Conservation (phyloP, 2,329 filamentous ascomycete genomes). For the Penicillium janthinellum region DNA sequence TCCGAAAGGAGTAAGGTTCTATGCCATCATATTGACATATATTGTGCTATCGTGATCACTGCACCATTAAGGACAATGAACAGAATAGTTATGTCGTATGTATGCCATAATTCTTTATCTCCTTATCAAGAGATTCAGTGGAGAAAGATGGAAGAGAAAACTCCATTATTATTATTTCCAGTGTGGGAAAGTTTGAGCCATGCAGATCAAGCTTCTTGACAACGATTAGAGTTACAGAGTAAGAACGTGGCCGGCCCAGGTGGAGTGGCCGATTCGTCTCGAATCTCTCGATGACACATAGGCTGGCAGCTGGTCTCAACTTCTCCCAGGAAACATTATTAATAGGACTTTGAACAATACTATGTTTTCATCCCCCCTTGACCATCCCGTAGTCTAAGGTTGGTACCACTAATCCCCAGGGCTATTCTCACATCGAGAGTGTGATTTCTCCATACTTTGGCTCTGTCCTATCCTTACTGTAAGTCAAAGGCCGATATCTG, state of each 20-base stretch:
- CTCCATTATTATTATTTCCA: no score
- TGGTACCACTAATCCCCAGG: background rate
- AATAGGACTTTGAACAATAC: background rate
- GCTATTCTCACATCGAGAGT: background rate
- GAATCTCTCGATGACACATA: no score
- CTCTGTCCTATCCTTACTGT: background rate
- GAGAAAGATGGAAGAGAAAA: background rate
- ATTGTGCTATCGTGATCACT: background rate
- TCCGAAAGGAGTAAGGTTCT: background rate
- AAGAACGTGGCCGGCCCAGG: background rate
- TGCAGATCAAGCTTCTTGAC: background rate
- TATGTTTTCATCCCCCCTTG: background rate
- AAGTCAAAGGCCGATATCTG: background rate
- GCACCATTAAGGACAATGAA: background rate
- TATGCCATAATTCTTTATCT: background rate
- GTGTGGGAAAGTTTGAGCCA: background rate
- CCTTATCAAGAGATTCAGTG: no score
- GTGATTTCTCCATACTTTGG: background rate
- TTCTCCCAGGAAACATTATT: background rate
- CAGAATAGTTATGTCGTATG: background rate
- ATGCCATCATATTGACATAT: background rate
- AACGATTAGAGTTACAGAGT: background rate
- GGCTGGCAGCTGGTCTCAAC: no score
- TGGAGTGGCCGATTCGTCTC: background rate
- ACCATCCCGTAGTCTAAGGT: conserved; percentile 4